Conservation (phyloP, 495 filamentous ascomycete genomes). For the Achaetomiella virescens region DNA sequence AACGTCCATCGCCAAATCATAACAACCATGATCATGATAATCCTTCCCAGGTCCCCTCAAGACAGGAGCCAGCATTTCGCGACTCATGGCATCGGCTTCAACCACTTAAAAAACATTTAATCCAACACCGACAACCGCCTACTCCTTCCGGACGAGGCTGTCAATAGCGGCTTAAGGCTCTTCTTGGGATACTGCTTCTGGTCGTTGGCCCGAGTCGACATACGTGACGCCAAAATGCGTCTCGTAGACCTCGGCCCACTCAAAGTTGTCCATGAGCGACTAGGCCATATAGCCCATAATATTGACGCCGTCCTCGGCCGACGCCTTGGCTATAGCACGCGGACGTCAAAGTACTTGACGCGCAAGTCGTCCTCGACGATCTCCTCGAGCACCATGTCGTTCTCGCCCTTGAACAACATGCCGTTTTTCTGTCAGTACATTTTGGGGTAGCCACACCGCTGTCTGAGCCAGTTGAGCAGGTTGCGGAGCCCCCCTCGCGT, state of each 20-base stretch:
- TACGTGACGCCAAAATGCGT: slow-evolving; percentile 75
- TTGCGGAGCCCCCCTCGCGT: slow-evolving; percentile 67
- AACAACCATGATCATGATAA: too few species aligned
- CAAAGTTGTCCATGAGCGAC: slow-evolving; percentile 71
- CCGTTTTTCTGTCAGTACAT: slow-evolving; percentile 84
- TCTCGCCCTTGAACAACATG: slow-evolving; percentile 71
- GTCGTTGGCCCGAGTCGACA: slow-evolving; percentile 66
- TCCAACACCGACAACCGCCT: slow-evolving; percentile 4
- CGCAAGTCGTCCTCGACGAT: slow-evolving; percentile 70
- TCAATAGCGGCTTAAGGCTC: slow-evolving; percentile 64
- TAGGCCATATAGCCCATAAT: slow-evolving; percentile 71
- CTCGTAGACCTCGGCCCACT: slow-evolving; percentile 75
- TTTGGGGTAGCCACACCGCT: slow-evolving; percentile 64
- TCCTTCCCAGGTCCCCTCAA: too few species aligned
- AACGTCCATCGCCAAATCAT: too few species aligned
- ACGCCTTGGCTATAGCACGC: slow-evolving; percentile 72
- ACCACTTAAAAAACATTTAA: too few species aligned
- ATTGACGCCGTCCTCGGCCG: slow-evolving; percentile 59
- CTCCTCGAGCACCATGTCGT: slow-evolving; percentile 61
- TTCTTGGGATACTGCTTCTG: slow-evolving; percentile 76
- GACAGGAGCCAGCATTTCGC: too few species aligned
- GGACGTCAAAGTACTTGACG: slow-evolving; percentile 65
- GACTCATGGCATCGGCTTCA: too few species aligned
- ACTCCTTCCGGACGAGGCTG: slow-evolving; percentile 46
- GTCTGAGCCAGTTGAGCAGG: slow-evolving; percentile 71